A percentile compares a stretch with the other conserved stretches of the same genome.
Conservation (phyloP, 179 eudicot genomes). For the Beta corolliflora region DNA sequence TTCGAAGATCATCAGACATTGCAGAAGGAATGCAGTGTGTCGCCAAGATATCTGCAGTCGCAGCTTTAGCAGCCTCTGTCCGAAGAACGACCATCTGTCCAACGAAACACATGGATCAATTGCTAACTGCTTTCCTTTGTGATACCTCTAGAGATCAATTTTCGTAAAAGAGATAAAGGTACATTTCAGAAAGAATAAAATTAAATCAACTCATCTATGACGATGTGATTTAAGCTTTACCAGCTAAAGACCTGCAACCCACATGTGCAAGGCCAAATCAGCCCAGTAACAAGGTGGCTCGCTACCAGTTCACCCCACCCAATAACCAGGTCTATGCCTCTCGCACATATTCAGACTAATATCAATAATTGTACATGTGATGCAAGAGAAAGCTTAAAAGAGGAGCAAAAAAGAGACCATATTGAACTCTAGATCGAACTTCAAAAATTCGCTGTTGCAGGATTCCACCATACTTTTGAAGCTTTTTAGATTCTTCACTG, state of each 20-base stretch:
- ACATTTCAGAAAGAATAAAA: no score
- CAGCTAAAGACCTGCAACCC: no score
- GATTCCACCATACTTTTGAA: conserved; percentile 81
- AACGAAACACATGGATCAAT: not conserved
- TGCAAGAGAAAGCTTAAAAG: not conserved
- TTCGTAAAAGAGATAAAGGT: no score
- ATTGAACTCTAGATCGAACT: conserved; percentile 77
- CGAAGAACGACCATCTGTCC: conserved; percentile 69
- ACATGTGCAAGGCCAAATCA: no score
- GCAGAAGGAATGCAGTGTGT: conserved; percentile 87
- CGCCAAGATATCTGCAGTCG: conserved; percentile 66
- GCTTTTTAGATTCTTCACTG: conserved; percentile 83
- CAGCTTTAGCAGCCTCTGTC: conserved; percentile 75
- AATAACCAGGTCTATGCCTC: no score
- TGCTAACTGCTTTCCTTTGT: not conserved
- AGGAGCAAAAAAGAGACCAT: conserved; percentile 45
- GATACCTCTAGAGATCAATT: not conserved
- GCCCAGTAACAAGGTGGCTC: no score
- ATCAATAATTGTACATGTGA: not conserved
- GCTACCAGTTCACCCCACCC: no score
- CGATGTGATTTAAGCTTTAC: no score
- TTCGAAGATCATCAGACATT: conserved; percentile 77
- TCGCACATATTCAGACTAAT: not conserved
- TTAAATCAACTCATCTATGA: no score
- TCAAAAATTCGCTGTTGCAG: conserved; percentile 73